phyloP scores from a whole-genome alignment of 139 green algal species.

The Closterium sp. region DNA sequence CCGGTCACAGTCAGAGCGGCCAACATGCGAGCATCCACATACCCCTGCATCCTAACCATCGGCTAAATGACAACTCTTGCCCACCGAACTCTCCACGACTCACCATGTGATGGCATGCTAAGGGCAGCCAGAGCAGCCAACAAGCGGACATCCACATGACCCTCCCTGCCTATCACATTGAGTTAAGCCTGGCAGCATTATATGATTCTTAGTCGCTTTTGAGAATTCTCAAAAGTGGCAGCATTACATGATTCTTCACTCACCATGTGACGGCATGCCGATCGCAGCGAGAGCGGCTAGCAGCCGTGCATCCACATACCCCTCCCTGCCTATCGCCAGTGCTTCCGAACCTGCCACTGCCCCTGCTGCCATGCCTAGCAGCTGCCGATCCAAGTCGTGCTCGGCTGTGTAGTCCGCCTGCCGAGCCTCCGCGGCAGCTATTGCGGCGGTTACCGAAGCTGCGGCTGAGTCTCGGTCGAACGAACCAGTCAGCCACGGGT shows the following conservation, averaged over 20 bases:
- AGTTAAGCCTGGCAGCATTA: too few relatives aligned
- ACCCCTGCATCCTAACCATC: background rate
- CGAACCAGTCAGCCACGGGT: background rate
- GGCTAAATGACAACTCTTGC: too few relatives aligned
- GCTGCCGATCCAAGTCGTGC: background rate
- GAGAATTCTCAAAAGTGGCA: too few relatives aligned
- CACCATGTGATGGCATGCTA: too few relatives aligned
- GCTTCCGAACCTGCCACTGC: background rate
- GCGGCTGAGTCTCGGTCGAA: background rate
- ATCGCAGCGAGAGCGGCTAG: background rate
- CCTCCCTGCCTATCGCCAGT: background rate
- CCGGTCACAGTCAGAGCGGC: background rate
- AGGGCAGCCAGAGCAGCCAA: too few relatives aligned
- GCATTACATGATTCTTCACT: too few relatives aligned
- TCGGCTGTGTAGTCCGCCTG: background rate
- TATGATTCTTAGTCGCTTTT: too few relatives aligned
- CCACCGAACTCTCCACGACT: too few relatives aligned
- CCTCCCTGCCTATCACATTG: too few relatives aligned
- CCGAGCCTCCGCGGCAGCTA: background rate
- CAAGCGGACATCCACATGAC: too few relatives aligned
- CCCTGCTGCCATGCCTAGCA: background rate
- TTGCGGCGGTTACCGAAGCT: background rate
- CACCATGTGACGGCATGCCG: background rate
- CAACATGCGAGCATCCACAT: background rate
- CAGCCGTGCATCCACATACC: background rate